Evolutionary conservation across 2,329 filamentous ascomycete genomes (phyloP), one percentile per base, ranked within the genome.

Genomic region (Cytospora piceicola): DNA sequence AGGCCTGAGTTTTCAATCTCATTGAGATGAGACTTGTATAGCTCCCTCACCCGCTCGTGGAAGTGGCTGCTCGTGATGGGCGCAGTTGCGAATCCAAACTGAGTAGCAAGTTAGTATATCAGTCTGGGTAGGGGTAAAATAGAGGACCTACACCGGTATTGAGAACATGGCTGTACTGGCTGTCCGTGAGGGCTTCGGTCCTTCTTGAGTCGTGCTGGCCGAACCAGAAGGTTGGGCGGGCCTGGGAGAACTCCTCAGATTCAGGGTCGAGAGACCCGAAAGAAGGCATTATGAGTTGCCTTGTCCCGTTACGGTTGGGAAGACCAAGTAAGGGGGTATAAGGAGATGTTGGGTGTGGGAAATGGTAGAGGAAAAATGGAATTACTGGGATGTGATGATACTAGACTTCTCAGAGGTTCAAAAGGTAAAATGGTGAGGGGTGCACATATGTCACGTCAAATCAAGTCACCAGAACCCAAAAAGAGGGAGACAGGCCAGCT

Each of bases 81-180:
- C 22, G 88, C 88, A 5, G 91, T 94, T 69, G 91, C 84, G 80
- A 93, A 92, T 74, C 89, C 87, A 80, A 94, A 92, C 90, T 94
- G 70, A 51, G 39, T 39, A 58, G 34, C n/a, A 11, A 14, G 24
- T 58, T 30, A 57, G 57, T 17, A 57, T 2, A 57, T 2, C 27
- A 30, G 7, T 34, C 15, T n/a, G 36, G 62, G 69, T 34, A 69
- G 68, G 68, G 42, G 14, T 14, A 14, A 36, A 15, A 2, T 14
- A 57, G 56, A 61, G 60, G 34, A 81, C 87, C 80, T 83, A 91
- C 89, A 78, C 88, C 88, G 69, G 85, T 80, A 72, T 90, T 89
- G 69, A 92, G 83, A 14, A 92, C 83, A 72, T 90, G 83, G 61
- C 84, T 83, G 71, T 92, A 87, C 73, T 91, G 82, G 69, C 86